These are phyloP conservation scores for Aspergillus sp. DNA, from an alignment of 2,329 filamentous ascomycete genomes.

Conservation along the genomic window DNA sequence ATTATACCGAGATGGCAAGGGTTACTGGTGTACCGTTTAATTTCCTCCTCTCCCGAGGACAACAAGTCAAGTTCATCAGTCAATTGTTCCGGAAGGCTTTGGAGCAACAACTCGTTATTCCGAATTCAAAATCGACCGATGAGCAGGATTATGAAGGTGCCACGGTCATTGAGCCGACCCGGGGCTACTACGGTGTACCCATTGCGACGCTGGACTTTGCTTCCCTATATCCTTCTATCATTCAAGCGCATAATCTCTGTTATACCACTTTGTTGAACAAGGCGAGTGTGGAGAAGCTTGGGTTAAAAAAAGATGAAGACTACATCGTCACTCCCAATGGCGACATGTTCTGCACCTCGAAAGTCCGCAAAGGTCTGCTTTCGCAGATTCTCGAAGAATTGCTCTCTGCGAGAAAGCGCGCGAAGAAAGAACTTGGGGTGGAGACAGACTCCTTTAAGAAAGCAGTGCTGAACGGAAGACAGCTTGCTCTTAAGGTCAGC, in stretches of 20 bases:
- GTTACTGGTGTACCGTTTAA: constrained; percentile 98
- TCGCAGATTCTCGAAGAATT: constrained; percentile 95
- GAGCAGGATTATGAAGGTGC: constrained; percentile 96
- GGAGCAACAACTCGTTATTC: constrained; percentile 88
- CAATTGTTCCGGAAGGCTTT: constrained; percentile 92
- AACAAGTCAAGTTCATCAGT: constrained; percentile 96
- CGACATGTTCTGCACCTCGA: constrained; percentile 81
- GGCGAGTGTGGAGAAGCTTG: constrained; percentile 64
- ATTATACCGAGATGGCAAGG: constrained; percentile 99
- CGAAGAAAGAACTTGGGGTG: constrained; percentile 77
- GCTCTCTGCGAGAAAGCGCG: constrained; percentile 82
- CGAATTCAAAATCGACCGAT: constrained; percentile 64
- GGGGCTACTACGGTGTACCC: constrained; percentile 90
- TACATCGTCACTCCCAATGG: constrained; percentile 95
- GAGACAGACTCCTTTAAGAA: constrained; percentile 97
- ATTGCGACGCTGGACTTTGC: constrained; percentile 98
- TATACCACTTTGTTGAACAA: constrained; percentile 90
- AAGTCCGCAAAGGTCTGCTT: constrained; percentile 82
- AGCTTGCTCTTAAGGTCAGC: constrained; percentile 89
- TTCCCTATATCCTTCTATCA: constrained; percentile 96
- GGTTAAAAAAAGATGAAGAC: constrained; percentile 78
- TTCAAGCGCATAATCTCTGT: constrained; percentile 96
- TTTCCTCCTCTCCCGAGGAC: constrained; percentile 79
- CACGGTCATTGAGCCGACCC: constrained; percentile 90
- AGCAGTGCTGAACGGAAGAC: constrained; percentile 92